A percentile compares a stretch with the other conserved stretches of the same genome.
Conservation (phyloP, 2,329 filamentous ascomycete species). For the Juglanconis sp. region DNA sequence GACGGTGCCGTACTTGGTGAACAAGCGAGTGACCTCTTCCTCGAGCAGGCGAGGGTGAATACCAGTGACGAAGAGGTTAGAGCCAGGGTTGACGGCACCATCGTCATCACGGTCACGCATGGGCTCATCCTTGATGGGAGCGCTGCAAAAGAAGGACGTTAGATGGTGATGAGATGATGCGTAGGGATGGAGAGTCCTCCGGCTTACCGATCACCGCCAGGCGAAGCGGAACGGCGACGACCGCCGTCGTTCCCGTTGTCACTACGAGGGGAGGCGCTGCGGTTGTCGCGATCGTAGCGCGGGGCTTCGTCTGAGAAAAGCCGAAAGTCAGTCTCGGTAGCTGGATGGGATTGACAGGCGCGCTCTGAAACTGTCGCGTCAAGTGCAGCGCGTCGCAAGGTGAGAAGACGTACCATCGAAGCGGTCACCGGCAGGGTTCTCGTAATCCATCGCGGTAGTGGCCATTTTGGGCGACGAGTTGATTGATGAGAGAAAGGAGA, state of each 20-base stretch:
- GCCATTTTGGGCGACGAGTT: constrained; percentile 44
- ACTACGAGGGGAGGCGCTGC: constrained; percentile 64
- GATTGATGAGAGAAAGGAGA: constrained; percentile 3
- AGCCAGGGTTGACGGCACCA: constrained; percentile 84
- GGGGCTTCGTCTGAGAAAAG: constrained; percentile 54
- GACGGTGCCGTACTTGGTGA: constrained; percentile 97
- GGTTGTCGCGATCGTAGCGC: constrained; percentile 64
- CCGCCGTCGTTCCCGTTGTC: constrained; percentile 56
- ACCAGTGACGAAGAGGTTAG: constrained; percentile 97
- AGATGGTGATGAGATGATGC: neutral
- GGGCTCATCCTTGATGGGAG: constrained; percentile 46
- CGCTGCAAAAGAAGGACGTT: constrained; percentile 28
- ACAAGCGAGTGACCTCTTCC: constrained; percentile 86
- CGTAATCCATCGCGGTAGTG: constrained; percentile 68
- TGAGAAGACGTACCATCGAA: constrained; percentile 55
- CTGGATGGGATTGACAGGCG: neutral
- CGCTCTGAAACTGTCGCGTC: neutral
- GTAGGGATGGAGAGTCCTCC: neutral
- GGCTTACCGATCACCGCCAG: constrained; percentile 50
- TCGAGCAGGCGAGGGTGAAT: constrained; percentile 92
- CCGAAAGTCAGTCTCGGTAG: constrained; percentile 2
- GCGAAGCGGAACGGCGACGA: constrained; percentile 62
- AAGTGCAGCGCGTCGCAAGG: constrained; percentile 6
- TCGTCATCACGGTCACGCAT: constrained; percentile 48
- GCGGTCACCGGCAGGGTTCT: constrained; percentile 63